Conservation (phyloP, 2,329 filamentous ascomycete genomes). For the Trichothecium roseum region DNA sequence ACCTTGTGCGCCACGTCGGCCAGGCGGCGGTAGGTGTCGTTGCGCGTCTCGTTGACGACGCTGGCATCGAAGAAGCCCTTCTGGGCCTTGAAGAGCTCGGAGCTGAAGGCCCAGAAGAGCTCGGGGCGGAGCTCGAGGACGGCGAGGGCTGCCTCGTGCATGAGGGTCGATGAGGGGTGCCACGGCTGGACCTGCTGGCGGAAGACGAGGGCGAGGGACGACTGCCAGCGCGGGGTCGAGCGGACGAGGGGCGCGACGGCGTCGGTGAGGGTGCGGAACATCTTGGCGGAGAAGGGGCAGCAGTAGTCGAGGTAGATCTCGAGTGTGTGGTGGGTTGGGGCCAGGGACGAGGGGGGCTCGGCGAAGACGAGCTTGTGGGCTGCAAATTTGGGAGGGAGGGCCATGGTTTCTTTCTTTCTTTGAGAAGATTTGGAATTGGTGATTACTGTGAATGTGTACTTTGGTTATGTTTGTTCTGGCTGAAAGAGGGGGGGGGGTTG, state of each 20-base stretch:
- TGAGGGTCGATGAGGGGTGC: conserved; percentile 77
- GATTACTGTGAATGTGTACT: neutral
- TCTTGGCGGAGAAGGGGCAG: conserved; percentile 59
- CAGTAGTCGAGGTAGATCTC: conserved; percentile 79
- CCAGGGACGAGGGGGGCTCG: conserved; percentile 19
- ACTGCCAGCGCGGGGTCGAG: conserved; percentile 42
- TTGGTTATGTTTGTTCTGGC: neutral
- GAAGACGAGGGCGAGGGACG: conserved; percentile 65
- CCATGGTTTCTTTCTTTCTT: conserved; percentile 38
- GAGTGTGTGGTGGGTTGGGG: conserved; percentile 42
- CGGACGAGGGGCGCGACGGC: conserved; percentile 55
- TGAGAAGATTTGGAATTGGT: neutral
- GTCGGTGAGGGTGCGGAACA: conserved; percentile 68
- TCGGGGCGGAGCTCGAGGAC: conserved; percentile 60
- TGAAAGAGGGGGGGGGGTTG: no score
- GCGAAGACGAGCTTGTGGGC: conserved; percentile 49
- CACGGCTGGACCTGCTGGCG: conserved; percentile 89
- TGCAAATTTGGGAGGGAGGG: conserved; percentile 67
- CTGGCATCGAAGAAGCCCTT: conserved; percentile 73
- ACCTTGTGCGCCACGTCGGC: conserved; percentile 60
- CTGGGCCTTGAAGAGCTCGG: conserved; percentile 55
- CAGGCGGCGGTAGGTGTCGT: conserved; percentile 71
- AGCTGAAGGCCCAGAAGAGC: conserved; percentile 74
- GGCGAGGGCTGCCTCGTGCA: conserved; percentile 75
- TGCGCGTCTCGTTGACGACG: conserved; percentile 75